phyloP scores from a whole-genome alignment of 2,329 filamentous ascomycete species.

The Venturiaceae sp. region DNA sequence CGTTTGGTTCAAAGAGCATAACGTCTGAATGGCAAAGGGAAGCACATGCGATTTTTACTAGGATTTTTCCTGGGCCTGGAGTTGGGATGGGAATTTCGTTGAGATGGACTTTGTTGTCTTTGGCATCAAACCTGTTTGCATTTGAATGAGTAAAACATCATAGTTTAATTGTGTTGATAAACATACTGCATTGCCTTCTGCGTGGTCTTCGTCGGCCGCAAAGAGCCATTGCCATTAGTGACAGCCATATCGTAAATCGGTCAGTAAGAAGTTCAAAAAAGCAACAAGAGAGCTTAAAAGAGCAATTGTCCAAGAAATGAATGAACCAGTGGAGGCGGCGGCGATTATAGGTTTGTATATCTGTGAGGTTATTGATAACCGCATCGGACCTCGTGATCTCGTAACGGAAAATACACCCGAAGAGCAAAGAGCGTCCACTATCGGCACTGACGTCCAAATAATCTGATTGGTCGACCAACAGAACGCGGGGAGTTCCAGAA shows the following conservation, averaged over 20 bases:
- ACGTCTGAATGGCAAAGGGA: conserved; percentile 31
- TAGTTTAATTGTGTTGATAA: not conserved
- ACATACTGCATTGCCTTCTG: conserved; percentile 2
- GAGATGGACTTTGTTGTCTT: conserved; percentile 27
- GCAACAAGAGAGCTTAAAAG: too few relatives aligned
- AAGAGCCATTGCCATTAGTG: not conserved
- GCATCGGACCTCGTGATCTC: too few relatives aligned
- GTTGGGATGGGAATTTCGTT: conserved; percentile 35
- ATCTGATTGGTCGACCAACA: not conserved
- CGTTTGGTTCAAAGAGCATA: conserved; percentile 25
- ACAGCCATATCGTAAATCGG: not conserved
- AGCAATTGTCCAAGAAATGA: too few relatives aligned
- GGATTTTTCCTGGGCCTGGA: conserved; percentile 30
- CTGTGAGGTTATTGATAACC: not conserved
- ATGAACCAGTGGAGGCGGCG: too few relatives aligned
- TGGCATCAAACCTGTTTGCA: conserved; percentile 17
- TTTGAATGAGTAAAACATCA: not conserved
- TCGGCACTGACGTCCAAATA: too few relatives aligned
- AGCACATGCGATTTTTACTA: conserved; percentile 28
- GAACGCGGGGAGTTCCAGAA: not conserved
- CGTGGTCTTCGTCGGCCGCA: not conserved
- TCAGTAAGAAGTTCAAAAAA: too few relatives aligned
- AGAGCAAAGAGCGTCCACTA: too few relatives aligned
- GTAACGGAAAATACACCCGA: too few relatives aligned
- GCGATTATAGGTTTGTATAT: too few relatives aligned